Evolutionary conservation across 2,329 filamentous ascomycete genomes (phyloP).

Genomic region (Ascocoryne sarcoides): DNA sequence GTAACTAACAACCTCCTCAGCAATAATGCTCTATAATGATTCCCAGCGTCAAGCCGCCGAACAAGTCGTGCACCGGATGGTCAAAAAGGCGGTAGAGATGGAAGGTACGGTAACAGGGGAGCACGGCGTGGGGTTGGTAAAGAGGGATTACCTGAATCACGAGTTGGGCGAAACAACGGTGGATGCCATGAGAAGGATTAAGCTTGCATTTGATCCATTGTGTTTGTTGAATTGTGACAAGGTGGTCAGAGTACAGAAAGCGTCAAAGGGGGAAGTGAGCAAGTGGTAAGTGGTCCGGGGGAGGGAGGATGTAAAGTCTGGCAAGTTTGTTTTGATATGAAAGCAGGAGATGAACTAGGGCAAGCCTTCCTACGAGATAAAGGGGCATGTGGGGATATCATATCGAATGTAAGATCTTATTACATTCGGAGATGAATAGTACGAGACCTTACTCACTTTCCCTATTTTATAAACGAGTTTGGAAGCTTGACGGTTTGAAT

Average conservation of each 20-base stretch:
- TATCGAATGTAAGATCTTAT: too few species aligned
- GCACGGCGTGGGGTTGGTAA: slow-evolving; percentile 76
- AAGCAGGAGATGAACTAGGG: too few species aligned
- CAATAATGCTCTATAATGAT: slow-evolving; percentile 57
- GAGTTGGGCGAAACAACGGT: slow-evolving; percentile 69
- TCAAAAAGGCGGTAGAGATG: slow-evolving; percentile 75
- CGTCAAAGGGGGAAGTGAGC: slow-evolving; percentile 38
- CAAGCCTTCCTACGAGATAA: too few species aligned
- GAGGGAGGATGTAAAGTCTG: too few species aligned
- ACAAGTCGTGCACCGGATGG: slow-evolving; percentile 70
- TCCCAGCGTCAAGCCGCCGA: slow-evolving; percentile 58
- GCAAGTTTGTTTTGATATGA: too few species aligned
- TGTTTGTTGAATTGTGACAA: slow-evolving; percentile 60
- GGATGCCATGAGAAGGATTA: slow-evolving; percentile 78
- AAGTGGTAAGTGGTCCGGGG: slow-evolving; percentile 37
- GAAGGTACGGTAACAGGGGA: slow-evolving; percentile 82
- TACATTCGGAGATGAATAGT: too few species aligned
- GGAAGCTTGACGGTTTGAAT: too few species aligned
- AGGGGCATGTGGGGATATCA: too few species aligned
- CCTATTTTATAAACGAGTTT: too few species aligned
- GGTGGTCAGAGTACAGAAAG: slow-evolving; percentile 52
- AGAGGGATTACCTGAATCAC: slow-evolving; percentile 73
- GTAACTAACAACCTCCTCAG: slow-evolving; percentile 14
- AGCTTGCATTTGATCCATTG: slow-evolving; percentile 70
- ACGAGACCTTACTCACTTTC: too few species aligned